Conservation (phyloP, 768 basidiomycete species). For the Infundibulicybe gibba region DNA sequence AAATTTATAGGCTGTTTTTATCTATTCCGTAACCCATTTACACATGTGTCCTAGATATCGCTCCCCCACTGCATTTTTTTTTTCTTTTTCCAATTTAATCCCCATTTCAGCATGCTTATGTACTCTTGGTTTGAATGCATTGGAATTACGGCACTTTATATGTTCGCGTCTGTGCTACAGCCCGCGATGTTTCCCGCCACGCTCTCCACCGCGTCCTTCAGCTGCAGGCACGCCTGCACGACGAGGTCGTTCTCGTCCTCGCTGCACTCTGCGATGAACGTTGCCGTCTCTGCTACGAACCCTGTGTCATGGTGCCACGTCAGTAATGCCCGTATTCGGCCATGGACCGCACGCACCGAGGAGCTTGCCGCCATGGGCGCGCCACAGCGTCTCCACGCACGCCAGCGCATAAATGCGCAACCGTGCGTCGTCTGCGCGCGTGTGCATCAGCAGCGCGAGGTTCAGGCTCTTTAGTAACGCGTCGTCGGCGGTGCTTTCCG, state of each 20-base stretch:
- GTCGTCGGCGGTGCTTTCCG: slow-evolving; percentile 52
- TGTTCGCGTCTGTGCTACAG: slow-evolving; percentile 21
- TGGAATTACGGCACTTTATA: background rate
- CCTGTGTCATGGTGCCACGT: slow-evolving; percentile 33
- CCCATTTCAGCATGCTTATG: slow-evolving; percentile 1
- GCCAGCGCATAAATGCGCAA: slow-evolving; percentile 69
- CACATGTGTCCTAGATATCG: too few relatives aligned
- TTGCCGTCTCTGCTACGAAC: slow-evolving; percentile 75
- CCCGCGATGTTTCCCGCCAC: slow-evolving; percentile 62
- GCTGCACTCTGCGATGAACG: slow-evolving; percentile 83
- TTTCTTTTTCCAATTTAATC: background rate
- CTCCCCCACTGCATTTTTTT: background rate
- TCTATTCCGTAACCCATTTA: slow-evolving; percentile 11
- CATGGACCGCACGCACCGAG: slow-evolving; percentile 44
- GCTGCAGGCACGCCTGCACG: slow-evolving; percentile 59
- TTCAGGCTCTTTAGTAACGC: slow-evolving; percentile 78
- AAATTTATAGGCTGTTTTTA: slow-evolving; percentile 17
- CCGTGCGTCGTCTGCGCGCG: slow-evolving; percentile 74
- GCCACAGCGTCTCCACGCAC: slow-evolving; percentile 76
- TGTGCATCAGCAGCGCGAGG: slow-evolving; percentile 81
- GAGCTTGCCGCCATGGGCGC: slow-evolving; percentile 67
- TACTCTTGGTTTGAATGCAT: background rate
- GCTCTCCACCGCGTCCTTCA: slow-evolving; percentile 71
- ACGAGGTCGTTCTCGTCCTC: slow-evolving; percentile 89
- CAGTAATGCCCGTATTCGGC: background rate